Base-by-base conservation (phyloP, 2,329 filamentous ascomycete genomes). In the Penicillium sp. region DNA sequence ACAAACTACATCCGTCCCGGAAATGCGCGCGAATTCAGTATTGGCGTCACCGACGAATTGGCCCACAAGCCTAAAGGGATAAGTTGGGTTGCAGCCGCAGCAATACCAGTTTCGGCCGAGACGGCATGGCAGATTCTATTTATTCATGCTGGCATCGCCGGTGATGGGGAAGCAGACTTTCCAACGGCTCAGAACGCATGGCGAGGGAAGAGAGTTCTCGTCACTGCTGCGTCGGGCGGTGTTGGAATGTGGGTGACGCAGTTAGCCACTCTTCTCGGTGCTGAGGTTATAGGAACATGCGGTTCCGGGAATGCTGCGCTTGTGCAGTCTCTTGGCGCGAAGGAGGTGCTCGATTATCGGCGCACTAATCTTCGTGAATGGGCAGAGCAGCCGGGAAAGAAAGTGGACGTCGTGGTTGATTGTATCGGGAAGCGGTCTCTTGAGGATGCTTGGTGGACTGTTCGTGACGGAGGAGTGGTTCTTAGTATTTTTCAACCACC, bases 41-140 rank as follows among this genome's bases (percentile, higher is more conserved):
- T 75, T 20, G 66, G 59, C 0, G 52, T 62, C 2, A 69, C 71
- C 1, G 58, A 61, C 0, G 75, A 78, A 43, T 52, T 79, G 4
- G 72, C 71, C 0, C 55, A 55, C 4, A 66, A 64, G 34, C 74
- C 76, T 0, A 59, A 60, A 48, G 65, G 58, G 9, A 29, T 78
- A 7, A 66, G 56, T 21, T 73, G 69, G 67, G 67, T 55, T 1
- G 67, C 73, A 46, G 67, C 71, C 4, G 73, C 73, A 1, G 65
- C 69, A 4, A 60, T 77, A 3, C 73, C 75, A 15, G 61, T 78
- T 50, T 71, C 66, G 8, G 71, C 72, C 7, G 41, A 74, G 55
- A 78, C 72, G 48, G 76, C 75, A 6, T 77, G 69, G 68, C 76
- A 79, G 60, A 70, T 68, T 6, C 57, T 80, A 2, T 78, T 79